phyloP scores from a whole-genome alignment of 306 rosid species.

The Ziziphus jujuba region DNA sequence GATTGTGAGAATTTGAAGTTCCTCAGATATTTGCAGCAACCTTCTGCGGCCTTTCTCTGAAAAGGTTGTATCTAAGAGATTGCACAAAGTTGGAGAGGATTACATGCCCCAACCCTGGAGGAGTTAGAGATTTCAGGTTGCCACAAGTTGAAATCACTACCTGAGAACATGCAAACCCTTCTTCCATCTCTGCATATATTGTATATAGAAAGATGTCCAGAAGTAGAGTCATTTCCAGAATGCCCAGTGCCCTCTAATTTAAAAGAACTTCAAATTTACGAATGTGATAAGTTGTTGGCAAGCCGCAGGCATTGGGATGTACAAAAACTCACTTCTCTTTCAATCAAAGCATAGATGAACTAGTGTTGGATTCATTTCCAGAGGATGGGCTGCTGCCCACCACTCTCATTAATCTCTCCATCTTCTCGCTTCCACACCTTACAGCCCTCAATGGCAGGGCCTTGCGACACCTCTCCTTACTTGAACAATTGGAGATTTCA shows the following conservation, averaged over 20 bases:
- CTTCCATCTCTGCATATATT: conserved; percentile 12
- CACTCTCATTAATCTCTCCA: background rate
- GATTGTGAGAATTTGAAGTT: no score
- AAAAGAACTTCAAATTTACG: no score
- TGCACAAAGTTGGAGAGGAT: no score
- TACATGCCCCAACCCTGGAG: no score
- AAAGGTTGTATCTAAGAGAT: no score
- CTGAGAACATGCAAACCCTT: conserved; percentile 1
- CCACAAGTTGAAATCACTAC: background rate
- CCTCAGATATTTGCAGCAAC: no score
- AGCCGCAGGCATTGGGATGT: conserved; percentile 25
- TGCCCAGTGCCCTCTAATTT: conserved; percentile 20
- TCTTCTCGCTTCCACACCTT: background rate
- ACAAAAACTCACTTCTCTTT: background rate
- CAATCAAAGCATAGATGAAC: background rate
- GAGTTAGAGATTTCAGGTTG: no score
- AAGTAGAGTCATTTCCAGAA: conserved; percentile 17
- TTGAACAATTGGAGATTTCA: rapidly evolving
- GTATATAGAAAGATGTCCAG: background rate
- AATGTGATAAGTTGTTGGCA: conserved; percentile 19
- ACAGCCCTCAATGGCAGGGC: conserved; percentile 19
- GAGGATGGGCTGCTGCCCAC: conserved; percentile 18
- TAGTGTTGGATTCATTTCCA: conserved; percentile 24
- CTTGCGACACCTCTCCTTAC: conserved; percentile 17
- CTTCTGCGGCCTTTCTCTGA: no score